Percentiles rank a stretch among this genome's conserved stretches.
phyloP scores from a whole-genome alignment of 2,329 filamentous ascomycete genomes.

The Moelleriella libera region DNA sequence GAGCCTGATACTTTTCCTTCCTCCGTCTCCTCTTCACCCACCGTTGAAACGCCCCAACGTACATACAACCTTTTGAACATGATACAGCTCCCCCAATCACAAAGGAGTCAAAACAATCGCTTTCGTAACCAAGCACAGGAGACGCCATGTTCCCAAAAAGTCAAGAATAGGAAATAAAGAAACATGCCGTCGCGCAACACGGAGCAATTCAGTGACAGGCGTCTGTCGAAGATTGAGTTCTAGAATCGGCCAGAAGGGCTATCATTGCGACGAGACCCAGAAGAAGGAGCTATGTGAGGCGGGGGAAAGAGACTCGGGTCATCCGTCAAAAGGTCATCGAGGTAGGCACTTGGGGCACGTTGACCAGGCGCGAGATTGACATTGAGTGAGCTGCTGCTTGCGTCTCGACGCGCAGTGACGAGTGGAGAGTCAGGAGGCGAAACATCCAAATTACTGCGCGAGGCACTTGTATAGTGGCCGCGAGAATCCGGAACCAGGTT shows the following conservation, averaged over 20 bases:
- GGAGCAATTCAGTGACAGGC: too few relatives aligned
- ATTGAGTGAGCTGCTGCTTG: conserved; percentile 53
- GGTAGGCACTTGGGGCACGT: conserved; percentile 72
- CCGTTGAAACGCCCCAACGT: too few relatives aligned
- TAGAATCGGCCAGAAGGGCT: conserved; percentile 14
- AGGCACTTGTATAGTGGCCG: conserved; percentile 26
- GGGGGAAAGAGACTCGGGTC: conserved; percentile 41
- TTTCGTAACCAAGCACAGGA: too few relatives aligned
- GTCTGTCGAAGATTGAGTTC: not conserved
- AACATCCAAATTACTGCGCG: conserved; percentile 29
- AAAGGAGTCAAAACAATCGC: too few relatives aligned
- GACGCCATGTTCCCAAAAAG: too few relatives aligned
- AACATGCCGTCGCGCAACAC: not conserved
- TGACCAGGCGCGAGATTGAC: conserved; percentile 42
- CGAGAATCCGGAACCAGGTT: conserved; percentile 46
- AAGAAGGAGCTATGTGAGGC: conserved; percentile 17
- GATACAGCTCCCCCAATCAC: too few relatives aligned
- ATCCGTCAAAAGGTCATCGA: conserved; percentile 80
- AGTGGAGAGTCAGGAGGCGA: conserved; percentile 54
- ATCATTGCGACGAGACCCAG: conserved; percentile 6
- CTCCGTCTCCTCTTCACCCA: too few relatives aligned
- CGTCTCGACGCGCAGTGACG: conserved; percentile 31
- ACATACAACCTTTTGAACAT: too few relatives aligned
- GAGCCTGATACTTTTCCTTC: too few relatives aligned
- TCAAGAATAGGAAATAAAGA: not conserved